Percentiles rank a stretch among this genome's conserved stretches.
phyloP scores from a whole-genome alignment of 495 filamentous ascomycete species.

The Hypoxylon lienhwacheense region DNA sequence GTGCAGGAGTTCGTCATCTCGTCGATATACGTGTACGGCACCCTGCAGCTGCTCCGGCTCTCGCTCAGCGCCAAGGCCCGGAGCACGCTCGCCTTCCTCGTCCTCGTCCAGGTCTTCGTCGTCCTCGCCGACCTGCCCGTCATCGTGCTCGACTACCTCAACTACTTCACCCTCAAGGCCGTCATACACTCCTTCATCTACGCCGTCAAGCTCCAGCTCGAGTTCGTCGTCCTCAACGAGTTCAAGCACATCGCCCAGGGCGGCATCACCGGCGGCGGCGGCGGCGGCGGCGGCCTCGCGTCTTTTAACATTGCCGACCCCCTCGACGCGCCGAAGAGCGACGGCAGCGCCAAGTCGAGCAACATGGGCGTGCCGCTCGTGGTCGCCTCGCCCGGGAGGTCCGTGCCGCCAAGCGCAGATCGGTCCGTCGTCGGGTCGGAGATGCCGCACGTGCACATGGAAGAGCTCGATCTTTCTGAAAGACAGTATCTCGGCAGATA shows the following conservation, averaged over 20 bases:
- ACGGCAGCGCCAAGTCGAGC: too few relatives aligned
- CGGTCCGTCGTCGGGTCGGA: too few relatives aligned
- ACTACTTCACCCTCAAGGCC: conserved; percentile 61
- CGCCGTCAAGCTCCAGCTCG: conserved; percentile 67
- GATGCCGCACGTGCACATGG: too few relatives aligned
- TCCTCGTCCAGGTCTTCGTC: conserved; percentile 60
- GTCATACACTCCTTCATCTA: conserved; percentile 64
- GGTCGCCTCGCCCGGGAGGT: too few relatives aligned
- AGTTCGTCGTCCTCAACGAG: conserved; percentile 61
- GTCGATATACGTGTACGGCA: conserved; percentile 61
- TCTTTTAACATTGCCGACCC: too few relatives aligned
- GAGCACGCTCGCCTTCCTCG: conserved; percentile 53
- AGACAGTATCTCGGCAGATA: too few relatives aligned
- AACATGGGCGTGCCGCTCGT: too few relatives aligned
- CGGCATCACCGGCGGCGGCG: conserved; percentile 13
- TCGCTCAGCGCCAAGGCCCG: conserved; percentile 44
- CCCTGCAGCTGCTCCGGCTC: conserved; percentile 51
- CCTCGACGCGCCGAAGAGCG: too few relatives aligned
- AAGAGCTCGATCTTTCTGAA: too few relatives aligned
- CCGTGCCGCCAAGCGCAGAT: too few relatives aligned
- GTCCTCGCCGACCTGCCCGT: conserved; percentile 50
- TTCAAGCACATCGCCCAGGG: conserved; percentile 40
- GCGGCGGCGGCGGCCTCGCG: too few relatives aligned
- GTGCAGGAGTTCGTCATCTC: conserved; percentile 65
- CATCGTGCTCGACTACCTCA: conserved; percentile 58